Base-by-base conservation (phyloP, 2,329 filamentous ascomycete species). In the Xylariaceae sp. region DNA sequence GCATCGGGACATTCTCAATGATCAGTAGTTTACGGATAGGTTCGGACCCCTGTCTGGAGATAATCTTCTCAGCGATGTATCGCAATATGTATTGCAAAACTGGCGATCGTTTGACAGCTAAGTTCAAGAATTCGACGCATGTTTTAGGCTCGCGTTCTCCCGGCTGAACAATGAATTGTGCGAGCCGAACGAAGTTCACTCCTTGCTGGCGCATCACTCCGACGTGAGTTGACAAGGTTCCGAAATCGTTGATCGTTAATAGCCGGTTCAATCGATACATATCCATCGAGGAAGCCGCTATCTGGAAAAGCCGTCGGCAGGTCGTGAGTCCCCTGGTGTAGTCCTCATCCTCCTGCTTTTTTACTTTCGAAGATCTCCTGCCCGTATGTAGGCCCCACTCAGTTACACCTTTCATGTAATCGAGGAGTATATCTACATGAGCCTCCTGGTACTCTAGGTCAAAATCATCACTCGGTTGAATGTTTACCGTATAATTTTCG, bases 11-110 rank as follows among this genome's bases (percentile, higher is more conserved):
- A 4, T 49, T 37, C 32, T 61, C 58, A 2, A 53, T 48, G 15
- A 61, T 59, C 3, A 61, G 32, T 1, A 61, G 45, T 39, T 61
- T 61, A 35, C 50, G 52, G 18, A 59, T 58, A 32, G 45, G 51
- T 1, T 39, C 48, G 1, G 46, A 42, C 1, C 19, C 4, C 1
- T 38, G 13, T 24, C 45, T 45, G 4, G 44, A 36, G 1, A 61
- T 19, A 2, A 57, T 45, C 11, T 59, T 52, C 16, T 54, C 44
- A 8, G 47, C 41, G 12, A 60, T 46, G 26, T 57, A 53, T 7
- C 47, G 26, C 2, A 60, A 44, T 11, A 61, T 58, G 18, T 55
- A 57, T 8, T 53, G 46, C 6, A 61, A 37, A 2, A 59, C 31
- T 1, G 58, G 58, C 2, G 57, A 60, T 8, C 48, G 47, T 4